These are phyloP conservation scores for Nicotiana rustica DNA, from an alignment of 305 asterid genomes.

Conservation along the genomic window DNA sequence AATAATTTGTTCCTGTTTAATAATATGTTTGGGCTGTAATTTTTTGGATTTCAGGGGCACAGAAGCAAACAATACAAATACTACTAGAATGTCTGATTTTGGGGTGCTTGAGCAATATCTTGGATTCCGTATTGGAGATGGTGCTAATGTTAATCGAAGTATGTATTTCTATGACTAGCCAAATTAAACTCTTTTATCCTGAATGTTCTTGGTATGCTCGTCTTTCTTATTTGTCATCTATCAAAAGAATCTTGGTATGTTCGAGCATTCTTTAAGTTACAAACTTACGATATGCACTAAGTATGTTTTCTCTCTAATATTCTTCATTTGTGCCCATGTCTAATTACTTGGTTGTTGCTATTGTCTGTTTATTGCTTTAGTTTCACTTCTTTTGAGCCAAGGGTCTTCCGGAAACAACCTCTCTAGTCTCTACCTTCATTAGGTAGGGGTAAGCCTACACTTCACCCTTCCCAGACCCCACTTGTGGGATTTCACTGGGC, in stretches of 20 bases:
- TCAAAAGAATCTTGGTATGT: background rate
- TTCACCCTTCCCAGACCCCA: too few relatives aligned
- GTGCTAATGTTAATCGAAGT: slow-evolving; percentile 62
- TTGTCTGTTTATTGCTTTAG: too few relatives aligned
- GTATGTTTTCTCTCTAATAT: background rate
- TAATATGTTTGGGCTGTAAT: background rate
- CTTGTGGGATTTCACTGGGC: too few relatives aligned
- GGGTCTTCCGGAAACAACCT: too few relatives aligned
- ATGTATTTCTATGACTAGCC: slow-evolving; percentile 35
- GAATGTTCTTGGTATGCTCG: slow-evolving; percentile 5
- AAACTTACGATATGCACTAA: background rate
- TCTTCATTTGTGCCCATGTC: too few relatives aligned
- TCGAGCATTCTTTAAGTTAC: background rate
- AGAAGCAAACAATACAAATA: slow-evolving; percentile 61
- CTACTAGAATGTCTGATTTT: slow-evolving; percentile 67
- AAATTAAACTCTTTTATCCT: slow-evolving; percentile 1
- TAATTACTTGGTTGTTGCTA: too few relatives aligned
- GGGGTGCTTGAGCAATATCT: slow-evolving; percentile 92
- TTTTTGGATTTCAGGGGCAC: slow-evolving; percentile 70
- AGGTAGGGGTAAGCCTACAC: too few relatives aligned
- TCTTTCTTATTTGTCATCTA: slow-evolving; percentile 21
- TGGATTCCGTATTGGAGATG: slow-evolving; percentile 70
- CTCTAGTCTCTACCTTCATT: too few relatives aligned
- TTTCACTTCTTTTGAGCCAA: too few relatives aligned
- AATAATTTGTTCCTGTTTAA: background rate